Evolutionary conservation across 1,284 basidiomycete genomes (phyloP), one percentile per base, ranked within the genome.

Genomic region (Cerioporus squamosus): DNA sequence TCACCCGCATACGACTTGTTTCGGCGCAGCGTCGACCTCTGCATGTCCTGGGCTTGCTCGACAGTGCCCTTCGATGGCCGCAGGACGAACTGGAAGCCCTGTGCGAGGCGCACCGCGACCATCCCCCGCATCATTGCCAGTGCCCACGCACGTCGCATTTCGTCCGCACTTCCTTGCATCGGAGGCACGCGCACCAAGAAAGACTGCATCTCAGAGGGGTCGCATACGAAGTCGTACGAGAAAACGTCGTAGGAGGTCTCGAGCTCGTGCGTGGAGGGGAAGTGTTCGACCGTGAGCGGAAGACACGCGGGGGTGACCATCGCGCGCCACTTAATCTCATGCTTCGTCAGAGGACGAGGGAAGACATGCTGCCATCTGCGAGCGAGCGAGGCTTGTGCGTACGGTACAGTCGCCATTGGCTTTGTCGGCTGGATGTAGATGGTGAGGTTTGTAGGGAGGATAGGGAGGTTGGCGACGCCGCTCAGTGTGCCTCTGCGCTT

Each of bases 21-120:
- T 50, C 83, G 78, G n/a, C 81, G 76, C 52, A 81, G 56, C 0
- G 65, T 59, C 36, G 60, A 56, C n/a, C 26, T 57, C 12, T 24
- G 67, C 5, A 69, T 67, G 14, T 68, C 60, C 7, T 59, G 56
- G 9, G 68, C 67, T 22, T 61, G 66, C 23, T 65, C 67, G 15
- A 26, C 60, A 2, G 47, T 52, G 26, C 66, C 53, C 18, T 68
- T 62, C 5, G 67, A 57, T 52, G 84, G 74, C 62, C 78, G 76
- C 29, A 90, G 79, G 44, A 98, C 89, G 69, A 98, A 94, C 72
- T 99, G 97, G 74, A 98, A 99, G n/a, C 97, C 96, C 72, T 98
- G 95, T 7, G 91, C 87, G 8, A 99, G 81, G 15, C 97, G 83
- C 54, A 98, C 90, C 4, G 93, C 94, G 1, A 93, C 91, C 93